These are phyloP conservation scores for Penicillium fimorum DNA, from an alignment of 495 filamentous ascomycete genomes.

Conservation along the genomic window DNA sequence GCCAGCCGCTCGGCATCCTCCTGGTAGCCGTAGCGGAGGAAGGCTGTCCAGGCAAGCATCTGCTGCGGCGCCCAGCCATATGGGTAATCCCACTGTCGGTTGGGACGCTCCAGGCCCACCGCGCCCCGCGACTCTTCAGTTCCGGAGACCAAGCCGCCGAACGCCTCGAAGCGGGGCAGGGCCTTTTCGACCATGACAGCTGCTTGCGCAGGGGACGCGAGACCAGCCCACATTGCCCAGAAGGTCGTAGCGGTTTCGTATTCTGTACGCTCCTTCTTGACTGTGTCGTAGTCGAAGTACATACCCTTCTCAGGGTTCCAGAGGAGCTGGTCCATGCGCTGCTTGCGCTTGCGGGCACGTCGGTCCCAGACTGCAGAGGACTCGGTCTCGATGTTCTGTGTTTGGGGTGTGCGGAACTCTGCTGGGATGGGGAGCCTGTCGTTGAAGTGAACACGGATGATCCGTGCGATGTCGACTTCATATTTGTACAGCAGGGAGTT, in stretches of 20 bases:
- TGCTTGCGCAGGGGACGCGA: slow-evolving; percentile 77
- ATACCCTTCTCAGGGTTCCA: slow-evolving; percentile 91
- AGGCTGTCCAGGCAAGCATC: slow-evolving; percentile 92
- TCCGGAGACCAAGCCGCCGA: slow-evolving; percentile 85
- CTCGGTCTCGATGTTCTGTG: slow-evolving; percentile 62
- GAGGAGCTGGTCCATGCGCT: slow-evolving; percentile 79
- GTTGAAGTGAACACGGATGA: slow-evolving; percentile 76
- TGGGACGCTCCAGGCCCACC: slow-evolving; percentile 77
- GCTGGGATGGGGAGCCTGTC: slow-evolving; percentile 74
- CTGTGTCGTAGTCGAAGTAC: slow-evolving; percentile 95
- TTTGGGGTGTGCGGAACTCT: slow-evolving; percentile 65
- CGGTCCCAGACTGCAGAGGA: slow-evolving; percentile 86
- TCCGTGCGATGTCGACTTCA: slow-evolving; percentile 83
- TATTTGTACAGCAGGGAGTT: slow-evolving; percentile 96
- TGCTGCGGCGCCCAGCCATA: slow-evolving; percentile 99
- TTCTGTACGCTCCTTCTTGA: slow-evolving; percentile 66
- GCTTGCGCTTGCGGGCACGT: slow-evolving; percentile 73
- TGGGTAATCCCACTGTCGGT: slow-evolving; percentile 97
- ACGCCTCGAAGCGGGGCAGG: slow-evolving; percentile 80
- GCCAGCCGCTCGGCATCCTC: slow-evolving; percentile 83
- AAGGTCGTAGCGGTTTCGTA: slow-evolving; percentile 91
- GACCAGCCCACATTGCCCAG: slow-evolving; percentile 95
- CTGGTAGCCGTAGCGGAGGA: slow-evolving; percentile 85
- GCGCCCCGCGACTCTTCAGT: slow-evolving; percentile 81
- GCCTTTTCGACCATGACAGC: slow-evolving; percentile 69